phyloP scores from a whole-genome alignment of 192 early-diverging fungal genomes.

The Glomus cerebriforme region DNA sequence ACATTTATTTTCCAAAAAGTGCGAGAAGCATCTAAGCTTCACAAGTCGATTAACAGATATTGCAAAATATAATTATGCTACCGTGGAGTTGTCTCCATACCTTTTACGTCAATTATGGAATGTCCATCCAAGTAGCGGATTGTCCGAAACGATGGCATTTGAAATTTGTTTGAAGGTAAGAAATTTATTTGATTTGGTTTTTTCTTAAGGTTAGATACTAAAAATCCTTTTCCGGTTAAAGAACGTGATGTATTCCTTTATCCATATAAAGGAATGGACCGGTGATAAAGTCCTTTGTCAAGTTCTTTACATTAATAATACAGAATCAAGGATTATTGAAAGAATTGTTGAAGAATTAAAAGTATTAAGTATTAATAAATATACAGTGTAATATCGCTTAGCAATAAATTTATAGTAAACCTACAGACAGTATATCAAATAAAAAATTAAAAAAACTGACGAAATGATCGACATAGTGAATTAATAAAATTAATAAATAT shows the following conservation, averaged over 20 bases:
- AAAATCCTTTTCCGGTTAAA: background rate
- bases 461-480: too few species aligned
- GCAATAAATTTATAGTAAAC: background rate
- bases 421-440: too few species aligned
- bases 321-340: background rate
- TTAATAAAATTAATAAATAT: too few species aligned
- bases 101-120: slow-evolving; percentile 8
- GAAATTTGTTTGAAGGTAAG: background rate
- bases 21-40: background rate
- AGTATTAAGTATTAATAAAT: background rate
- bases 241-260: background rate
- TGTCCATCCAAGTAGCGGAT: slow-evolving; percentile 5
- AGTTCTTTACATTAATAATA: background rate
- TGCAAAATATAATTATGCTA: background rate
- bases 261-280: background rate
- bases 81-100: background rate
- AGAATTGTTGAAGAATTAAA: background rate
- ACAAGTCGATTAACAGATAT: background rate
- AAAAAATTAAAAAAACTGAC: too few species aligned
- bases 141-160: background rate
- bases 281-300: background rate
- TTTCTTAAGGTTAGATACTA: too few species aligned
- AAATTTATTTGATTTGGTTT: background rate
- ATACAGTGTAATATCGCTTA: too few species aligned
- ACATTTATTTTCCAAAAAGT: background rate